Conservation (phyloP, 805 yeast species). For the Sugiyamaella chiloensis region DNA sequence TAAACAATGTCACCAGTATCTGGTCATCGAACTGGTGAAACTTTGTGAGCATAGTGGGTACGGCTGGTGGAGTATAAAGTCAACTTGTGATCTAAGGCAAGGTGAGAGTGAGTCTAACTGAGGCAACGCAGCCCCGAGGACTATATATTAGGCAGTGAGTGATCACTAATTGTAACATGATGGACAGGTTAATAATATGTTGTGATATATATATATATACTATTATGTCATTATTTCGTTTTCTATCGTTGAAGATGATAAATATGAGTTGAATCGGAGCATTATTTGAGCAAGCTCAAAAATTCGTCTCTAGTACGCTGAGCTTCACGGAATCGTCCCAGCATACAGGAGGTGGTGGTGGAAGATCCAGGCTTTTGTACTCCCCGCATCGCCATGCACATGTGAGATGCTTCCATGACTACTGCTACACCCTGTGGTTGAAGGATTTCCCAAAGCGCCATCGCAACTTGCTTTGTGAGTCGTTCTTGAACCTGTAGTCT, state of each 20-base stretch:
- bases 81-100: no score
- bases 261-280: slow-evolving; percentile 16
- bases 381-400: slow-evolving; percentile 99
- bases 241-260: slow-evolving; percentile 6
- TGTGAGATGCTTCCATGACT: slow-evolving; percentile 94
- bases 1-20: slow-evolving; percentile 41
- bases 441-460: slow-evolving; percentile 86
- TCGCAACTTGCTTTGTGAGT: slow-evolving; percentile 93
- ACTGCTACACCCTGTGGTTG: slow-evolving; percentile 98
- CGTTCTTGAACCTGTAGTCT: slow-evolving; percentile 98
- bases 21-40: slow-evolving; percentile 44
- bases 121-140: no score
- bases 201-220: no score
- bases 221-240: slow-evolving; percentile 1
- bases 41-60: slow-evolving; percentile 4
- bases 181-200: no score
- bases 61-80: no score
- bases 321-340: slow-evolving; percentile 90
- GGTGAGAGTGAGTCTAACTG: no score
- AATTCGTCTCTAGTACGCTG: slow-evolving; percentile 97
- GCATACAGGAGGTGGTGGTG: slow-evolving; percentile 94
- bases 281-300: slow-evolving; percentile 55
- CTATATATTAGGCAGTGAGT: no score
- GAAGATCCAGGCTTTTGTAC: slow-evolving; percentile 92
- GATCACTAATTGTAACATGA: no score